A percentile compares a stretch with the other conserved stretches of the same genome.
Conservation (phyloP, 2,329 filamentous ascomycete species). For the Colletotrichum abscissum region DNA sequence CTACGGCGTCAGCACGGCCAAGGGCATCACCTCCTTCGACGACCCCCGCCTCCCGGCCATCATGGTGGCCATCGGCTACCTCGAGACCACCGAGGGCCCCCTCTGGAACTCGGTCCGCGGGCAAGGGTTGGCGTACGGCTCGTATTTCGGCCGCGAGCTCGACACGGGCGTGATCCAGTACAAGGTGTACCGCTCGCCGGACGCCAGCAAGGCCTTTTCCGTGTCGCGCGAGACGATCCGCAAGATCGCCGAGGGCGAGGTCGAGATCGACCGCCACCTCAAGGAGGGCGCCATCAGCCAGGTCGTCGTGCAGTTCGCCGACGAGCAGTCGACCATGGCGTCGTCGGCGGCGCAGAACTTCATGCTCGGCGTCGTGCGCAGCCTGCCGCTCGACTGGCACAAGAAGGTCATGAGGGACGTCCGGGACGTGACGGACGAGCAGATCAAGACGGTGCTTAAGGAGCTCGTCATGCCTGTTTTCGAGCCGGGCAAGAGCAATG, state of each 20-base stretch:
- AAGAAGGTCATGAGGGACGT: constrained; percentile 82
- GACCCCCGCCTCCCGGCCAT: constrained; percentile 85
- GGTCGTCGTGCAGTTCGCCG: constrained; percentile 87
- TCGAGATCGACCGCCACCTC: constrained; percentile 80
- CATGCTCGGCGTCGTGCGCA: constrained; percentile 81
- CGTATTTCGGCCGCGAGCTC: constrained; percentile 80
- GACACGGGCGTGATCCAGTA: constrained; percentile 86
- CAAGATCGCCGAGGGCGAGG: constrained; percentile 77
- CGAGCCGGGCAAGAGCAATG: constrained; percentile 80
- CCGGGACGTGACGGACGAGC: constrained; percentile 77
- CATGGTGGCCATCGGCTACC: constrained; percentile 88
- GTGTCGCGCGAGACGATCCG: constrained; percentile 81
- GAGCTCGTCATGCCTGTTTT: constrained; percentile 86
- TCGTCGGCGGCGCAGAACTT: constrained; percentile 87
- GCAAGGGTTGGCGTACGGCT: constrained; percentile 92
- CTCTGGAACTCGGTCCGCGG: constrained; percentile 95
- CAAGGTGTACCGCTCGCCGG: constrained; percentile 89
- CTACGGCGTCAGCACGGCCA: constrained; percentile 81
- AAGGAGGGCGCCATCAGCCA: constrained; percentile 91
- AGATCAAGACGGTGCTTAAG: constrained; percentile 80
- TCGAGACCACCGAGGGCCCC: constrained; percentile 93
- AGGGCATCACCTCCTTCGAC: constrained; percentile 79
- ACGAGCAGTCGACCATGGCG: constrained; percentile 88
- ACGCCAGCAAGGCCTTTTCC: constrained; percentile 86
- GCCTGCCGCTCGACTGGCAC: constrained; percentile 81